phyloP scores from a whole-genome alignment of 805 yeast genomes.

The Deakozyma indianensis region DNA sequence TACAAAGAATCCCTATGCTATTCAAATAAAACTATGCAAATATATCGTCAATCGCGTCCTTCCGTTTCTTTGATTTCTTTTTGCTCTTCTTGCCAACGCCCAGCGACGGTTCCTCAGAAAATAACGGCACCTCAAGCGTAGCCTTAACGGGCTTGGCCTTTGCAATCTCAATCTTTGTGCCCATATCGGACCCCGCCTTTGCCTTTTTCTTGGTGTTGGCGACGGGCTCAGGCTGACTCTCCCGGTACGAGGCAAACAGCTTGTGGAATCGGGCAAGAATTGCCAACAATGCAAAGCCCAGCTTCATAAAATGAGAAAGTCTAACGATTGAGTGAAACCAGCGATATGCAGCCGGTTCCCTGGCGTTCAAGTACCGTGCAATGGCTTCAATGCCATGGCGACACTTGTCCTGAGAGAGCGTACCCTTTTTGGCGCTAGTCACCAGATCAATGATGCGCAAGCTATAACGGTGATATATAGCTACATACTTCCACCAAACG shows the following conservation, averaged over 20 bases:
- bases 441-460: slow-evolving; percentile 13
- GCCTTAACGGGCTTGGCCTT: background rate
- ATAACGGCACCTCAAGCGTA: background rate
- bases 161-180: background rate
- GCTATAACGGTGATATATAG: slow-evolving; percentile 39
- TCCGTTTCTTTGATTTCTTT: slow-evolving; percentile 28
- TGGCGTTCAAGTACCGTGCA: slow-evolving; percentile 20
- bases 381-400: slow-evolving; percentile 10
- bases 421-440: slow-evolving; percentile 1
- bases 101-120: slow-evolving; percentile 4
- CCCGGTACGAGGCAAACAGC: slow-evolving; percentile 11
- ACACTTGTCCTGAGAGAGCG: background rate
- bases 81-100: background rate
- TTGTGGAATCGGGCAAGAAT: slow-evolving; percentile 31
- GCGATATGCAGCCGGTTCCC: slow-evolving; percentile 36
- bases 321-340: slow-evolving; percentile 55
- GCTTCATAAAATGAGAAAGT: slow-evolving; percentile 59
- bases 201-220: too few species aligned
- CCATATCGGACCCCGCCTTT: background rate
- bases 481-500: slow-evolving; percentile 63
- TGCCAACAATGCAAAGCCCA: slow-evolving; percentile 61
- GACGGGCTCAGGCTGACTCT: background rate
- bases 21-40: slow-evolving; percentile 37
- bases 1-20: background rate
- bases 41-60: slow-evolving; percentile 57